These are phyloP conservation scores for Aspergillus neotritici DNA, from an alignment of 2,329 filamentous ascomycete genomes.

Conservation along the genomic window DNA sequence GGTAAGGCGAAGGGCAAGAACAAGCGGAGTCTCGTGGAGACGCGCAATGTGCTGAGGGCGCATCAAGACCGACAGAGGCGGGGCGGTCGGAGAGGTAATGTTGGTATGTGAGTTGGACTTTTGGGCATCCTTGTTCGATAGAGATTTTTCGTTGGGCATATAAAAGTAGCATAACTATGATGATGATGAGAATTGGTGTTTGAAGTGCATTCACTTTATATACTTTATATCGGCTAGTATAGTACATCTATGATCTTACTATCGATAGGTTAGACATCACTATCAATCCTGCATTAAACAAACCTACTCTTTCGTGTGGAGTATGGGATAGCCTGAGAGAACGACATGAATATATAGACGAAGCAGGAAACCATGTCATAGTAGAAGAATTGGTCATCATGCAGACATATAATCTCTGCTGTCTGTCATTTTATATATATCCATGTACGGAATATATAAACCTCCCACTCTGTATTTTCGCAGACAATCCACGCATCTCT, in stretches of 20 bases:
- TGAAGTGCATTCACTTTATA: too few relatives aligned
- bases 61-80: conserved; percentile 79
- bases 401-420: too few relatives aligned
- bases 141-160: background rate
- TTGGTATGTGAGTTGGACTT: conserved; percentile 15
- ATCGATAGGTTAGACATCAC: too few relatives aligned
- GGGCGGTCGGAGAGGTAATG: conserved; percentile 75
- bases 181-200: too few relatives aligned
- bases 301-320: too few relatives aligned
- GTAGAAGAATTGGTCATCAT: too few relatives aligned
- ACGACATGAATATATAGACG: too few relatives aligned
- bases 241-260: conserved; percentile 1
- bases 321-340: too few relatives aligned
- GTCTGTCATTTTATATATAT: background rate
- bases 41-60: conserved; percentile 69
- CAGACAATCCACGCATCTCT: background rate
- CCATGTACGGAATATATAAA: background rate
- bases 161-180: background rate
- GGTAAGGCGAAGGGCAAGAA: conserved; percentile 94
- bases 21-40: conserved; percentile 86
- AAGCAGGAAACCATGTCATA: too few relatives aligned
- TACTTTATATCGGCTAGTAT: too few relatives aligned
- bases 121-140: background rate
- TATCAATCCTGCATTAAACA: too few relatives aligned
- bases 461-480: background rate